Base-by-base conservation (phyloP, 208 protist species). In the Herpetomonas samuelpessoai region DNA sequence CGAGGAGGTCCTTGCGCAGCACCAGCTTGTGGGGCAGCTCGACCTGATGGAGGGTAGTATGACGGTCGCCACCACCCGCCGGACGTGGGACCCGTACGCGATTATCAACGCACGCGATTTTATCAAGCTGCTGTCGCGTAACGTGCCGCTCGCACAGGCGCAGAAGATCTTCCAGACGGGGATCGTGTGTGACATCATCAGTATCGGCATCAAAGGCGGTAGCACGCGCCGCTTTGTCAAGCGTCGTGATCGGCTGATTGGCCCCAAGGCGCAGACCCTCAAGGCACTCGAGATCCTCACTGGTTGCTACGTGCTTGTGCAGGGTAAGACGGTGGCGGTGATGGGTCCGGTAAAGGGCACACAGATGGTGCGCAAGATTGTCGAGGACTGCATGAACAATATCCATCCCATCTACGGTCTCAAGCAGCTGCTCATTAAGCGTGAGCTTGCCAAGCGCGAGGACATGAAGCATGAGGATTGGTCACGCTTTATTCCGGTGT, bases 361-460 rank as follows among this genome's bases (percentile, higher is more conserved):
- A 14, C 97, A 98, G 63, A 79, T 91, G 71, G 98, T 99, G 6
- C 85, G 97, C 25, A 91, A 97, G 57, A 97, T 99, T 31, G 97
- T 99, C 6, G 86, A 98, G 45, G 99, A 99, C 66, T 99, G 98
- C 81, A 99, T 99, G 98, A 94, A 98, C 64, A 99, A 99, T 68
- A 98, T 99, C 41, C 99, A 99, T 66, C 99, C 99, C 12, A 98
- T 99, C 47, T 99, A 99, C 74, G 98, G 99, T 63, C 98, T 99
- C 44, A 99, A 99, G 80, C 93, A 96, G 63, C 76, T 99, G 21
- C 98, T 99, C 85, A 99, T 99, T 75, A 99, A 98, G 74, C 84
- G 96, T 3, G 99, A 99, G 73, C 88, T 99, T 12, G 64, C 68
- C 18, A 99, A 99, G 65, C 94, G 98, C 38, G 88, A 97, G 57